Conservation (phyloP, 352 stramenopile genomes). For the Phytophthora crassamura region DNA sequence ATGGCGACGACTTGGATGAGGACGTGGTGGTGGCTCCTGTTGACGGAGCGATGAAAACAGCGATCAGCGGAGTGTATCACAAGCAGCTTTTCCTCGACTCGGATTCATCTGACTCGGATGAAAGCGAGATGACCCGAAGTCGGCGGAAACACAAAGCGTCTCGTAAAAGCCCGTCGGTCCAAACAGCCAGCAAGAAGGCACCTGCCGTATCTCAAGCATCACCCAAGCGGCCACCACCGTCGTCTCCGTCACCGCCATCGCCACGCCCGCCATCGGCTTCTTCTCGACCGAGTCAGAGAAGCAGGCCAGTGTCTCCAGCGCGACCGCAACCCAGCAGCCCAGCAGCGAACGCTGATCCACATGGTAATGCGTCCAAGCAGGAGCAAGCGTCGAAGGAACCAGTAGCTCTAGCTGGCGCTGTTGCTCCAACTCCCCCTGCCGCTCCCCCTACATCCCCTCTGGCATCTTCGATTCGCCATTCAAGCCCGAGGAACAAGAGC, state of each 20-base stretch:
- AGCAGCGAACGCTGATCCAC: not conserved
- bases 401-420: not conserved
- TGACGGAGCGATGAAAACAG: conserved; percentile 34
- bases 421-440: conserved; percentile 9
- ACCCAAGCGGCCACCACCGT: not conserved
- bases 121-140: conserved; percentile 16
- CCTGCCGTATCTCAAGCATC: conserved; percentile 5
- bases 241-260: conserved; percentile 7
- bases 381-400: not conserved
- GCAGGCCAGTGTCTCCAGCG: conserved; percentile 10
- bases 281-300: conserved; percentile 19
- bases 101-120: conserved; percentile 59
- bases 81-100: conserved; percentile 83
- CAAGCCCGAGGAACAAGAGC: conserved; percentile 15
- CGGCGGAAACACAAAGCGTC: conserved; percentile 10
- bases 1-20: conserved; percentile 51
- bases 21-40: conserved; percentile 57
- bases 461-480: conserved; percentile 5
- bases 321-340: conserved; percentile 13
- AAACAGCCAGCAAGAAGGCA: conserved; percentile 13
- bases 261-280: conserved; percentile 4
- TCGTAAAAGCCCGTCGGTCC: conserved; percentile 8
- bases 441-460: conserved; percentile 8
- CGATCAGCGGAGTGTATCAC: conserved; percentile 47
- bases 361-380: conserved; percentile 2